phyloP scores from a whole-genome alignment of 257 asterid species.

The Solanum clarkiae region DNA sequence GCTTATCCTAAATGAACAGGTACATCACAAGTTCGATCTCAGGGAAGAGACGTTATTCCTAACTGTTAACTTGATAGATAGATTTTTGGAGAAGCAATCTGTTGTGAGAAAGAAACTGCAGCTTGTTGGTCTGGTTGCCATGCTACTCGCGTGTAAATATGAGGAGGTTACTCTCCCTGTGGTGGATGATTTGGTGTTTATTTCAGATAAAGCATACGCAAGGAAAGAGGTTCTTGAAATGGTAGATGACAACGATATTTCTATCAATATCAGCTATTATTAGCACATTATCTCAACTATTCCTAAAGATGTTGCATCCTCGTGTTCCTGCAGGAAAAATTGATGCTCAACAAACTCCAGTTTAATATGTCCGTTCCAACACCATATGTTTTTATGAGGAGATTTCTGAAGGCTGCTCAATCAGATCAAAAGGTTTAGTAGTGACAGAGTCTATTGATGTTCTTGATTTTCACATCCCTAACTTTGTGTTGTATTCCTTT shows the following conservation, averaged over 20 bases:
- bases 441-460: not conserved
- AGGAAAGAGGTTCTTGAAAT: conserved; percentile 72
- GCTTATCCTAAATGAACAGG: conserved; percentile 24
- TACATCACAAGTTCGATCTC: conserved; percentile 88
- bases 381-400: conserved; percentile 62
- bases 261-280: too few relatives aligned
- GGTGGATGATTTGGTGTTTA: conserved; percentile 75
- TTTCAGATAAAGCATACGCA: conserved; percentile 77
- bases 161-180: conserved; percentile 85
- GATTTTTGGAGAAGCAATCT: conserved; percentile 67
- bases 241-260: conserved; percentile 19
- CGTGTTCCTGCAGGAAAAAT: conserved; percentile 36
- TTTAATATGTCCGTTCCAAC: conserved; percentile 87
- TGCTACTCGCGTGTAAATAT: conserved; percentile 85
- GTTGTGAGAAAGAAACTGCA: conserved; percentile 82
- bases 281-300: not conserved
- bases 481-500: not conserved
- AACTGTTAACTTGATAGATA: conserved; percentile 67
- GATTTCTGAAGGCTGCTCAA: conserved; percentile 89
- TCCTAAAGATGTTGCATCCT: not conserved
- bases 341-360: conserved; percentile 67
- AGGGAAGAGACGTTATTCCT: conserved; percentile 73
- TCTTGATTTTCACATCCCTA: not conserved
- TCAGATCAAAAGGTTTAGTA: conserved; percentile 52
- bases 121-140: conserved; percentile 79